phyloP scores from a whole-genome alignment of 441 rosid species.

The Francoa sonchifolia region DNA sequence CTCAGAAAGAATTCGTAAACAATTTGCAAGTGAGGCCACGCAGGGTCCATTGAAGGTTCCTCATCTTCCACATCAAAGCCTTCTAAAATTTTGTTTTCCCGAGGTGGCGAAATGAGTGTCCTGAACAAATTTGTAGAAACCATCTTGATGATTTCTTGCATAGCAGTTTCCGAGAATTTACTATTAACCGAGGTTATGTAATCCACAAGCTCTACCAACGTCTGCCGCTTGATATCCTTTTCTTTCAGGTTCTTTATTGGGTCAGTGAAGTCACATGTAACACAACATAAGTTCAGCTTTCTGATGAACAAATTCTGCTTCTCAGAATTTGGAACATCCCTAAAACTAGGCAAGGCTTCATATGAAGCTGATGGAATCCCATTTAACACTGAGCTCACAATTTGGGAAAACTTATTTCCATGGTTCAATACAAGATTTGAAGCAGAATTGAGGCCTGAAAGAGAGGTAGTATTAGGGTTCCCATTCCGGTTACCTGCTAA shows the following conservation, averaged over 20 bases:
- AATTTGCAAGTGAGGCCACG: constrained; percentile 69
- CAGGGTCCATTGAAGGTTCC: constrained; percentile 62
- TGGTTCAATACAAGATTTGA: constrained; percentile 27
- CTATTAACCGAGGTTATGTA: constrained; percentile 54
- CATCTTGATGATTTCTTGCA: constrained; percentile 52
- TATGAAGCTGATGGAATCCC: constrained; percentile 33
- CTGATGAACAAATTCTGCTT: constrained; percentile 50
- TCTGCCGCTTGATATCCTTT: constrained; percentile 69
- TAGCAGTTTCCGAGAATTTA: constrained; percentile 42
- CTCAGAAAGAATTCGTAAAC: constrained; percentile 59
- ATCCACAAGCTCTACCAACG: constrained; percentile 70
- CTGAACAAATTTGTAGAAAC: constrained; percentile 48
- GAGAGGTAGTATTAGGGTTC: constrained; percentile 18
- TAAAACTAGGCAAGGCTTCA: constrained; percentile 73
- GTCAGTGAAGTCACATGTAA: constrained; percentile 48
- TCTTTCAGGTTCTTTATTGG: constrained; percentile 57
- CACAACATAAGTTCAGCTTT: constrained; percentile 50
- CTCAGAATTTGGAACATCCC: constrained; percentile 65
- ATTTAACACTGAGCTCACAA: constrained; percentile 32
- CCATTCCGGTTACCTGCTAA: constrained; percentile 20
- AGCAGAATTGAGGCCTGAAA: constrained; percentile 20
- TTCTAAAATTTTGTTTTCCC: constrained; percentile 45
- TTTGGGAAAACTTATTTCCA: constrained; percentile 35
- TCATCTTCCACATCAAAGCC: constrained; percentile 60
- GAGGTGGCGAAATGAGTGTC: constrained; percentile 45